These are phyloP conservation scores for Acorus calamus DNA, from an alignment of 106 monocot genomes.

Conservation along the genomic window DNA sequence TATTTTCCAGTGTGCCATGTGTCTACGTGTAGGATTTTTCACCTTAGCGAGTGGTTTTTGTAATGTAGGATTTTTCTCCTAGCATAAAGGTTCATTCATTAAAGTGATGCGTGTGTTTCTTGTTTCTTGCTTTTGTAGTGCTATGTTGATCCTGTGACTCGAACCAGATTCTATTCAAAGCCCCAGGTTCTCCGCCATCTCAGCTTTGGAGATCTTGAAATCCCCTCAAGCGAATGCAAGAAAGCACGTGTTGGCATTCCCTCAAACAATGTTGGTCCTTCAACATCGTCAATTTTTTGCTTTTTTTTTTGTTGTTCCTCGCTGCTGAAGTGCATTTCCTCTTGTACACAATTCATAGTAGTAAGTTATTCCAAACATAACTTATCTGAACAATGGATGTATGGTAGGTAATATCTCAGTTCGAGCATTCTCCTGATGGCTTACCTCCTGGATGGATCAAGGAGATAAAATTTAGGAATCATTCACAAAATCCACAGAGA, in stretches of 20 bases:
- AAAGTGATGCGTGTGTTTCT: too few species aligned
- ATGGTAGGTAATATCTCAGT: constrained; percentile 21
- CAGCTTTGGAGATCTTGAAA: constrained; percentile 3
- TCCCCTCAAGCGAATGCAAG: constrained; percentile 2
- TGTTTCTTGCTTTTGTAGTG: constrained; percentile 14
- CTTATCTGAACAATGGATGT: not conserved
- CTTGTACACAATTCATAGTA: too few species aligned
- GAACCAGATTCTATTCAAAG: constrained; percentile 39
- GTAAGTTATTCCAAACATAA: too few species aligned
- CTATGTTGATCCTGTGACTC: constrained; percentile 32
- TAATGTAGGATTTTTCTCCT: too few species aligned
- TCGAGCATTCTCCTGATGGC: constrained; percentile 25
- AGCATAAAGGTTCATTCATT: too few species aligned
- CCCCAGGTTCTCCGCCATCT: constrained; percentile 27
- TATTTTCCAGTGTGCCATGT: too few species aligned
- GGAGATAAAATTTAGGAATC: constrained; percentile 25
- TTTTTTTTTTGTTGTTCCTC: not conserved
- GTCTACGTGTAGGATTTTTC: too few species aligned
- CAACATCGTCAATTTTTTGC: not conserved
- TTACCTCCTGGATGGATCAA: constrained; percentile 56
- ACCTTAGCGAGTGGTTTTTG: too few species aligned
- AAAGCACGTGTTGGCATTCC: not conserved
- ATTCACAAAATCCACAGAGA: not conserved
- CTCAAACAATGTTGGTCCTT: constrained; percentile 15
- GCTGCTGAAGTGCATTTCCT: not conserved